phyloP scores from a whole-genome alignment of 2,329 filamentous ascomycete species.

The Furcasterigmium furcatum region DNA sequence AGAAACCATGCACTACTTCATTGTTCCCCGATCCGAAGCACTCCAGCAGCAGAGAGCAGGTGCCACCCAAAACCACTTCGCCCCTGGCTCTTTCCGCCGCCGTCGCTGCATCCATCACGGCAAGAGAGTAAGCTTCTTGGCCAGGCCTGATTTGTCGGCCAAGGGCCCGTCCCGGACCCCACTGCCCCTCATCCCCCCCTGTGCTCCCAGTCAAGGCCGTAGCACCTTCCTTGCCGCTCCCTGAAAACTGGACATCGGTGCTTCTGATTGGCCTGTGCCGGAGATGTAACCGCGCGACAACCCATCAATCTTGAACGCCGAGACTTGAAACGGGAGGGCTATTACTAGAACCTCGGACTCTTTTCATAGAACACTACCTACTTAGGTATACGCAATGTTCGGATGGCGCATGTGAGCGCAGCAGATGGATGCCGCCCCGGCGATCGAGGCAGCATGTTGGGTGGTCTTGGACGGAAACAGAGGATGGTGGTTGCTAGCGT shows the following conservation, averaged over 20 bases:
- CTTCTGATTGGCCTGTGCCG: neutral
- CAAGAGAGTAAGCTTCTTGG: neutral
- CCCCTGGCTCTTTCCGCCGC: neutral
- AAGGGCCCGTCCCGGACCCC: neutral
- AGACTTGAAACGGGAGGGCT: neutral
- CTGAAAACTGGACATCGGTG: neutral
- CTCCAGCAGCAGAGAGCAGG: no score
- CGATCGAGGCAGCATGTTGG: no score
- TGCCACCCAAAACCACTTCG: no score
- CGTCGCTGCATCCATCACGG: neutral
- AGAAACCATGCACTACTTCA: neutral
- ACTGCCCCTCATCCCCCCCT: neutral
- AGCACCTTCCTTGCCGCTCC: neutral
- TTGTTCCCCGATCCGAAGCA: neutral
- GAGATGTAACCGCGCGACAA: slow-evolving; percentile 8
- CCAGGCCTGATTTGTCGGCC: slow-evolving; percentile 3
- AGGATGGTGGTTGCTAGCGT: no score
- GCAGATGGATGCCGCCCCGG: no score
- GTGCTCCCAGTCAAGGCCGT: no score
- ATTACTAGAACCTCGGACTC: no score
- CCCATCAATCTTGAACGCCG: neutral
- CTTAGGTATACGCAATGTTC: no score
- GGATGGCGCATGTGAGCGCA: no score
- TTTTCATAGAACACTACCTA: no score
- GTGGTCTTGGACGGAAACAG: no score